Evolutionary conservation across 176 grass and related monocot species (phyloP), one percentile per base, ranked within the genome.

Genomic region (Aegilops speltoides): DNA sequence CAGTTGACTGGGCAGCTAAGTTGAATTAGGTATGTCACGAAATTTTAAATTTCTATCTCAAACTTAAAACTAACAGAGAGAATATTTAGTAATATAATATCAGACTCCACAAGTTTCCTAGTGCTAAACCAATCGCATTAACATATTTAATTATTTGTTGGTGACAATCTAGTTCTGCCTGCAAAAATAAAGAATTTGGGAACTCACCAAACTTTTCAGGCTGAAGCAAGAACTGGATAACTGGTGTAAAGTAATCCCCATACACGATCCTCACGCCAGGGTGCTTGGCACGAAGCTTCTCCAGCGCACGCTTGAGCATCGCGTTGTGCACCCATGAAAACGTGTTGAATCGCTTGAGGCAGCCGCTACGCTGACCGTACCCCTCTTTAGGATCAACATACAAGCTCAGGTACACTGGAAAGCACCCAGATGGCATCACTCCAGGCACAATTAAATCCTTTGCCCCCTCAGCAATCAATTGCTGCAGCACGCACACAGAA

Each of bases 401-500:
- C 89, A 96, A 85, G 64, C 85, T 80, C 73, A 99, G 33, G 76
- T 94, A 91, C 73, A 92, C 82, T 3, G 97, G 90, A 83, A 99
- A 96, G 83, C 97, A 99, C 31, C 97, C 97, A 1, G 87, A 84
- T 0, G 97, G 97, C 60, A 94, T 91, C 76, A 94, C 89, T 73
- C 97, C 97, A 6, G 97, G 94, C 57, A 99, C 94, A 41, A 99
- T 89, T 83, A 99, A 83, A 73, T 99, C 89, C 82, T 87, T 87
- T n/a, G 97, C 97, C 38, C 97, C 97, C 66, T 93, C 89, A 0
- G 75, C 82, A 65, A 99, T 94, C 82, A 96, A 83, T 89, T 90
- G 90, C 97, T 96, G 87, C 32, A 78, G 40, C 26, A 17, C 10
- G n/a, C 10, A 57, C 2, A 26, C 41, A 13, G 12, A 54, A 71